Base-by-base conservation (phyloP, 164 flowering plant species). In the Paratinospora sagittata region DNA sequence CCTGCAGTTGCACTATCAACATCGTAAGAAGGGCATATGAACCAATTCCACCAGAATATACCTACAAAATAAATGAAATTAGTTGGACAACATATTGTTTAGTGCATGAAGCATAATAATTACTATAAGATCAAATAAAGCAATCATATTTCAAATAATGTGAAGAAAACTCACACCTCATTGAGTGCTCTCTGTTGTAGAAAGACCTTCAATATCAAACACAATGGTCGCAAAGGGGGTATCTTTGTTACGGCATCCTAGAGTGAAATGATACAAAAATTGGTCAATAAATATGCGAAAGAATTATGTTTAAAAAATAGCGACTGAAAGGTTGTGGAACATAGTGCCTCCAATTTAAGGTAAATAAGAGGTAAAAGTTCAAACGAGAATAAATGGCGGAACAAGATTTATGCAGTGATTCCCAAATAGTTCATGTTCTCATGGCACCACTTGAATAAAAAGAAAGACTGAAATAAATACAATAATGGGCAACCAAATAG, bases 31-130 rank as follows among this genome's bases (percentile, higher is more conserved):
- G 94, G 3, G 97, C 94, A 85, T 95, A 95, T 24, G 99, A 95
- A 63, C 99, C 96, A 76, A 95, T 85, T 66, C 99, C 99, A 70
- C 98, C 99, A 72, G 99, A 84, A 75, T 92, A 95, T 6, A 95
- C 99, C 99, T 92, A 72, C 72, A 81, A 6, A 74, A 68, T 57
- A 34, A 67, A 67, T 74, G 24, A 30, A 69, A 49, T 9, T 13
- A 43, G 21, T 62, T 10, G 17, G n/a, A n/a, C n/a, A 76, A 24
- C 47, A 61, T 21, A 12, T 43, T 30, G 34, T 14, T 9, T 3
- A 69, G 63, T 13, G 19, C 21, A 19, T n/a, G 61, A 55, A 55
- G 23, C 6, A 43, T 12, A 9, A 43, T 43, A 43, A 43, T 43
- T 12, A 1, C 6, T 9, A 21, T 55, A 55, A 55, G 26, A 19